Base-by-base conservation (phyloP, 768 basidiomycete species). In the Lentinula sp. region DNA sequence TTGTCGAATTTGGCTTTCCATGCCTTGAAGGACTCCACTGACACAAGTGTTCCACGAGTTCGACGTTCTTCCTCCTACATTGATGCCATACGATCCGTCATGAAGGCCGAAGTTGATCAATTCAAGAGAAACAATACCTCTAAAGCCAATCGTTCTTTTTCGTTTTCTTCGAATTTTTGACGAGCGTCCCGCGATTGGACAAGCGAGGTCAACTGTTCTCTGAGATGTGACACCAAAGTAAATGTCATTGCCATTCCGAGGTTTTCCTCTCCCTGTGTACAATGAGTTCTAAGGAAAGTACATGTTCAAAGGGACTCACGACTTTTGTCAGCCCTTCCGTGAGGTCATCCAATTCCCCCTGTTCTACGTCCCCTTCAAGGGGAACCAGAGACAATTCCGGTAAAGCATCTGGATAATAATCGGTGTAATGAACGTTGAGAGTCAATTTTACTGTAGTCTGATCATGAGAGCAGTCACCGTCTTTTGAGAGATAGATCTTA, bases 201-300 rank as follows among this genome's bases (percentile, higher is more conserved):
- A 28, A 95, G 74, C 16, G 70, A 68, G 4, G 86, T 82, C 15
- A 98, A 76, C 54, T 84, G 79, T 72, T 98, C 95, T 64, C 90
- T 81, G 49, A 97, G 81, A 66, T 90, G 87, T 0, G 91, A 88
- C 10, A 94, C 87, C 16, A 99, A 79, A 0, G 96, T 94, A 70
- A 97, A 99, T 16, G 95, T 95, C 95, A 98, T 98, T 2, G 97
- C 95, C 89, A 95, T 95, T 46, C 93, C 93, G 20, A 93, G 68
- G 71, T 91, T 94, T 69, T 95, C 93, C 69, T 88, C 83, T 59
- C 90, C 91, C 89, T 91, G 61, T 16, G 52, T 42, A 18, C 18
- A 23, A 39, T 35, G 42, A 41, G 15, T n/a, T 28, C n/a, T 12
- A 37, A 18, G 16, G n/a, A 16, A 16, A 43, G 4, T 28, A 7